Base-by-base conservation (phyloP, 2,329 filamentous ascomycete genomes). In the Botrytis deweyae region DNA sequence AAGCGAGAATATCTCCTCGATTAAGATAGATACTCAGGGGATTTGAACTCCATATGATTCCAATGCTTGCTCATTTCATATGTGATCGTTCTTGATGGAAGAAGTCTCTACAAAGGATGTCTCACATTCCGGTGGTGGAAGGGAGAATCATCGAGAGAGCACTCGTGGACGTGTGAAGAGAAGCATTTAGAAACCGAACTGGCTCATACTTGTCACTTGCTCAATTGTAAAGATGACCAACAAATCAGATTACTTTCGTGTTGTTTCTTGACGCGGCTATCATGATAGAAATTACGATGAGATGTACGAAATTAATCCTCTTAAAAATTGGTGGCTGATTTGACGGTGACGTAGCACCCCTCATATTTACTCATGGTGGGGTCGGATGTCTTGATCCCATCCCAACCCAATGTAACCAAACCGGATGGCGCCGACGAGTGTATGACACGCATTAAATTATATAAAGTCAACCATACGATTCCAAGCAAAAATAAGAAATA, bases 1-100 rank as follows among this genome's bases (percentile, higher is more conserved):
- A 64, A 70, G 44, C 55, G 61, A 49, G 72, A 73, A 69, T 73
- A 70, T 44, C 55, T 73, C 20, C 33, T 74, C 40, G 76, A 79
- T 49, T 78, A 33, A 58, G 52, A 74, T 55, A 40, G 33, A 25
- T 61, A 20, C n/a, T 38, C 33, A n/a, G 10, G n/a, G 16, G 55
- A 58, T 7, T 61, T 18, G 20, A 7, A 14, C 22, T 42, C 42
- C 25, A 25, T 42, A 42, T 29, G 14, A 29, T 6, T 46, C 14
- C 10, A 38, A 25, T 4, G 0, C 18, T 64, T 42, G 42, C n/a
- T 33, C n/a, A 22, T 40, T 7, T 46, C 40, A n/a, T 33, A 46
- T 40, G 36, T 9, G 4, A 14, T 62, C 20, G 10, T 8, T 62
- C 22, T n/a, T 38, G 22, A 40, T 62, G 36, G 38, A n/a, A 16